phyloP scores from a whole-genome alignment of 2,329 filamentous ascomycete species.

The Fulvia fulva region DNA sequence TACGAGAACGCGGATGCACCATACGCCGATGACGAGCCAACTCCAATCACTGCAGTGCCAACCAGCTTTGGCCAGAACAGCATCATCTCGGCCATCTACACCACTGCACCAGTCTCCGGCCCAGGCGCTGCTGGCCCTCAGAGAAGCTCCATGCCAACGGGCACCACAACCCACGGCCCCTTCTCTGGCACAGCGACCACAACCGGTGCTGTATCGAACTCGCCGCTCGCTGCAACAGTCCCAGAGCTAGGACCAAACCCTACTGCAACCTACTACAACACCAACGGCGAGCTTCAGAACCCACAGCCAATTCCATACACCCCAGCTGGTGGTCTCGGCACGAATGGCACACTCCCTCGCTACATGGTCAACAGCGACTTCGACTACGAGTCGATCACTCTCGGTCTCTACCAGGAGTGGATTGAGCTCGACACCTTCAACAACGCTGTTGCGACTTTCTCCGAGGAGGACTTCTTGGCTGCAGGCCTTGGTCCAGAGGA shows the following conservation, averaged over 20 bases:
- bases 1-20: constrained; percentile 45
- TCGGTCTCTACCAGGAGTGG: constrained; percentile 77
- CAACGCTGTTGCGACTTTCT: constrained; percentile 67
- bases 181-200: constrained; percentile 65
- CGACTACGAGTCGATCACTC: constrained; percentile 71
- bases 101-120: constrained; percentile 28
- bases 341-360: constrained; percentile 70
- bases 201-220: constrained; percentile 63
- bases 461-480: constrained; percentile 63
- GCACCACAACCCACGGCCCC: constrained; percentile 64
- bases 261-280: constrained; percentile 65
- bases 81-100: constrained; percentile 38
- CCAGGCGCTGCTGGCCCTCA: constrained; percentile 41
- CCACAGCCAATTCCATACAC: constrained; percentile 67
- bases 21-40: constrained; percentile 35
- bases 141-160: constrained; percentile 48
- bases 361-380: constrained; percentile 79
- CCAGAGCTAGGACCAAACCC: constrained; percentile 55
- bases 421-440: constrained; percentile 82
- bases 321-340: constrained; percentile 67
- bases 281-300: constrained; percentile 65
- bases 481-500: constrained; percentile 67
- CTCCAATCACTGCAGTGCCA: constrained; percentile 35
- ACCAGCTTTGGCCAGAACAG: constrained; percentile 44
- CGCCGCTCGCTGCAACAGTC: constrained; percentile 56